These are phyloP conservation scores for Penicillium sp. DNA, from an alignment of 2,329 filamentous ascomycete species.

Conservation along the genomic window DNA sequence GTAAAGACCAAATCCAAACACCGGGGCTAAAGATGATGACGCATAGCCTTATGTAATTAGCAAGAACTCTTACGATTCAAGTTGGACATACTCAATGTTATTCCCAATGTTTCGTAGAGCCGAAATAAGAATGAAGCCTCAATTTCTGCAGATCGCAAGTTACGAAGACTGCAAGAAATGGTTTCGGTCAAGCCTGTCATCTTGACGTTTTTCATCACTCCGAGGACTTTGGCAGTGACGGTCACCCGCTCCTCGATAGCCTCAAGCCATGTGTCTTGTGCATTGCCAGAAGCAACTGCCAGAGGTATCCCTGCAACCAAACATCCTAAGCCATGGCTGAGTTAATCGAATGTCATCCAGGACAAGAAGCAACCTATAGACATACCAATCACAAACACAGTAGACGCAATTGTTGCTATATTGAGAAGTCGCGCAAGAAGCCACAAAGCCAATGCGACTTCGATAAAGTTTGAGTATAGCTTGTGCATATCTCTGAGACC, in stretches of 20 bases:
- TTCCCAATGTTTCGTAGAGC: slow-evolving; percentile 12
- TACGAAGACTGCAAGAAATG: slow-evolving; percentile 13
- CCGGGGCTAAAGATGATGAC: slow-evolving; percentile 14
- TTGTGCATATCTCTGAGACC: slow-evolving; percentile 22
- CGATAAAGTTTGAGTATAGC: slow-evolving; percentile 10
- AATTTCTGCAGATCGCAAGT: slow-evolving; percentile 16
- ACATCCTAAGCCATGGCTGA: slow-evolving; percentile 6
- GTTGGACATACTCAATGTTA: slow-evolving; percentile 14
- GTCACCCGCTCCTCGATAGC: slow-evolving; percentile 19
- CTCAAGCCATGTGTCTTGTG: slow-evolving; percentile 21
- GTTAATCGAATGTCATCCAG: neutral
- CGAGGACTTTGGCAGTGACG: slow-evolving; percentile 22
- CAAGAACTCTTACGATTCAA: neutral
- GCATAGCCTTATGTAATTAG: slow-evolving; percentile 18
- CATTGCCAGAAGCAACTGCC: slow-evolving; percentile 15
- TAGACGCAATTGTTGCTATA: slow-evolving; percentile 18
- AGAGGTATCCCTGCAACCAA: slow-evolving; percentile 16
- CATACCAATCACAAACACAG: slow-evolving; percentile 10
- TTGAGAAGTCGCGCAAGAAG: slow-evolving; percentile 15
- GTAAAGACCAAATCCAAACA: slow-evolving; percentile 20
- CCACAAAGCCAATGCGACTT: slow-evolving; percentile 17
- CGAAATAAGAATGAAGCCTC: slow-evolving; percentile 14
- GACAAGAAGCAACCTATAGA: neutral
- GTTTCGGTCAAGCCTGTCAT: slow-evolving; percentile 21
- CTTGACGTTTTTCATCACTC: slow-evolving; percentile 23